These are phyloP conservation scores for Larix kaempferi DNA, from an alignment of 75 land plant species.

Conservation along the genomic window DNA sequence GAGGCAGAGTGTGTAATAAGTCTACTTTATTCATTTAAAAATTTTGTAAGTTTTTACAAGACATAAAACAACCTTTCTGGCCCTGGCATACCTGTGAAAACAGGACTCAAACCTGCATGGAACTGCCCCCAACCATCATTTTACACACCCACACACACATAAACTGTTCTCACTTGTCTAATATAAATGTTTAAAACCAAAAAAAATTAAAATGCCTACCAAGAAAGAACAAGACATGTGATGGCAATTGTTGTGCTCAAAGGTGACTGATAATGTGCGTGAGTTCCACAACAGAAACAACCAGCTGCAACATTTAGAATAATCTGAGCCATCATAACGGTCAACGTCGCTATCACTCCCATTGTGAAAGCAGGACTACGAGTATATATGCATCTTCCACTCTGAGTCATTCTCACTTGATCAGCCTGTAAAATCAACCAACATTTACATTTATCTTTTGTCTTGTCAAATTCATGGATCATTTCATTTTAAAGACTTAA, in stretches of 20 bases:
- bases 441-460: not conserved
- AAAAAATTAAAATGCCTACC: conserved; percentile 30
- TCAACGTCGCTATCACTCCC: conserved; percentile 52
- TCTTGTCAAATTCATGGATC: not conserved
- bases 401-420: conserved; percentile 26
- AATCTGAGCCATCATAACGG: conserved; percentile 61
- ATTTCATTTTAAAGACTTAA: not conserved
- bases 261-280: conserved; percentile 20
- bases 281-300: conserved; percentile 59
- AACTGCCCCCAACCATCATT: no score
- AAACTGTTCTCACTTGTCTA: no score
- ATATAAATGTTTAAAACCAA: no score
- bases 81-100: no score
- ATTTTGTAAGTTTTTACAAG: no score
- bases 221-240: conserved; percentile 52
- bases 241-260: conserved; percentile 47
- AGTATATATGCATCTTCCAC: conserved; percentile 44
- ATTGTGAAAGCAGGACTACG: conserved; percentile 59
- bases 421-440: conserved; percentile 8
- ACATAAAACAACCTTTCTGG: no score
- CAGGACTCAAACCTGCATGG: no score
- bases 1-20: no score
- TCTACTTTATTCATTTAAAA: no score
- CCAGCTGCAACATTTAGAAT: conserved; percentile 54
- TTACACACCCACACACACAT: no score